Base-by-base conservation (phyloP, 1,284 basidiomycete species). In the Pseudozyma pruni region DNA sequence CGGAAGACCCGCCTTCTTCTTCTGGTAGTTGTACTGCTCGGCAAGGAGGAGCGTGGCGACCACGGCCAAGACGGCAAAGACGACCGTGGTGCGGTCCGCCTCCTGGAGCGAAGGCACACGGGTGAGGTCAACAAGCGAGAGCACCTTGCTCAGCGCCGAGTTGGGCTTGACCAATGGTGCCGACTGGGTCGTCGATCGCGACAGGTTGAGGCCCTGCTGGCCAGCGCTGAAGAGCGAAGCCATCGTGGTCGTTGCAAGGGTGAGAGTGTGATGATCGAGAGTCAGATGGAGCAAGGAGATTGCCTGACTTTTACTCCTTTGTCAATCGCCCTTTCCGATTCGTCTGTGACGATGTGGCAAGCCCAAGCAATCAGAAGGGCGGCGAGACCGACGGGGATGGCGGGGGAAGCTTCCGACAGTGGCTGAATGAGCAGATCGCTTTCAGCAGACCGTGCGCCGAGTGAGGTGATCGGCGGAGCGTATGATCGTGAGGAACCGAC, bases 1-100 rank as follows among this genome's bases (percentile, higher is more conserved):
- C 17, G 80, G 80, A 2, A 82, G 69, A 27, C 56, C 49, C 10
- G 50, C 72, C 70, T 82, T 82, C 57, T 74, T 79, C 43, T 60
- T 50, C 39, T 72, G 69, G 51, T 79, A 79, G 42, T 44, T 51
- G 70, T 70, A 60, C 59, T 79, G 78, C 67, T 79, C 78, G 38
- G 59, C 55, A 32, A 76, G 56, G 23, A 79, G 68, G 8, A 62
- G 52, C 8, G 76, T 71, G 5, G 72, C 72, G 25, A 76, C 49
- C 38, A 79, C 50, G 25, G 69, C 62, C 19, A 78, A 63, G 20
- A 81, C 23, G 43, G 78, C 47, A 34, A 79, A 78, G 25, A 64
- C 59, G 29, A 76, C 58, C 4, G 69, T 72, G 52, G 58, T 72
- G 35, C 56, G 59, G 37, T 72, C 64, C 19, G 64, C 56, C 51